Evolutionary conservation across 148 eudicot species (phyloP).

Genomic region (Fagopyrum tataricum): DNA sequence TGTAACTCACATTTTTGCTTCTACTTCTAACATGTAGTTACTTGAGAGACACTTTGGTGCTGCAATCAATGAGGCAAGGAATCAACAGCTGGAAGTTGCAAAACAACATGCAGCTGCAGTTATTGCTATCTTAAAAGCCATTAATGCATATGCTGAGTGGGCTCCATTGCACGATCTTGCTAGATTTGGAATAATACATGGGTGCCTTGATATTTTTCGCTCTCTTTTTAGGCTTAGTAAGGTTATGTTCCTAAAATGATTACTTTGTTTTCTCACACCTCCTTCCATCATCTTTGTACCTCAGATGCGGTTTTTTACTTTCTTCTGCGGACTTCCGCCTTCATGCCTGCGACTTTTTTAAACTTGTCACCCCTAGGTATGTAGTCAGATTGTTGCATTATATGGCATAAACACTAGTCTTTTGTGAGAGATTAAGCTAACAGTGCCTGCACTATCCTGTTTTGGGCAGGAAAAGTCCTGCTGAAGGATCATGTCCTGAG

Average conservation of each 20-base stretch:
- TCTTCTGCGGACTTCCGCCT: conserved; percentile 92
- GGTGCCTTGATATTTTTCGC: conserved; percentile 35
- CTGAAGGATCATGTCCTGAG: conserved; percentile 51
- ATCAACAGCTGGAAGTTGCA: conserved; percentile 70
- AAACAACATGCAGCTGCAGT: conserved; percentile 93
- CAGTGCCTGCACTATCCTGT: not conserved
- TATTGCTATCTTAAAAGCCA: conserved; percentile 75
- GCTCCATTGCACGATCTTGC: conserved; percentile 90
- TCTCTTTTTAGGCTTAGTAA: no score
- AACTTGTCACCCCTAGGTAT: conserved; percentile 83
- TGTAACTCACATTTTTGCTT: not conserved
- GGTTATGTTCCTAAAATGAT: no score
- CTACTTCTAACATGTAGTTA: conserved; percentile 33
- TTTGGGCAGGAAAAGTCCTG: conserved; percentile 73
- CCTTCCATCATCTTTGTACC: not conserved
- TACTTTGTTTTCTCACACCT: no score
- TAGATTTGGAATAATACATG: conserved; percentile 76
- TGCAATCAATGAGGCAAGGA: conserved; percentile 75
- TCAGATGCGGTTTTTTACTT: conserved; percentile 91
- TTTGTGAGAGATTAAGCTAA: not conserved
- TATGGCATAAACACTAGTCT: not conserved
- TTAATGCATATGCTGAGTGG: conserved; percentile 99
- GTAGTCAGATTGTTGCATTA: conserved; percentile 13
- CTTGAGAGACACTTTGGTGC: conserved; percentile 95
- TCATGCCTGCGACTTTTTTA: conserved; percentile 96